phyloP scores from a whole-genome alignment of 768 basidiomycete species.

The Kwoniella mangroviensis region DNA sequence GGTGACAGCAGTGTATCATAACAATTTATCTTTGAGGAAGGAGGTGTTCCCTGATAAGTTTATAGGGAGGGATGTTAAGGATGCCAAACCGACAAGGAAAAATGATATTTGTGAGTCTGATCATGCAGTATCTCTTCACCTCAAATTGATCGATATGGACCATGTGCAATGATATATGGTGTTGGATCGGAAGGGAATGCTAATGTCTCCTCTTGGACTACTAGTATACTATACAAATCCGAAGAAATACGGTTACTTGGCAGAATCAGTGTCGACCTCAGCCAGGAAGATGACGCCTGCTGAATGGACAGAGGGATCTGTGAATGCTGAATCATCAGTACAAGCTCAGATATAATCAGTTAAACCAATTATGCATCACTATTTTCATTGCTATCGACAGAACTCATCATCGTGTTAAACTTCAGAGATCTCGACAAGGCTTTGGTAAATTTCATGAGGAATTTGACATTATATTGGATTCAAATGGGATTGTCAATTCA shows the following conservation, averaged over 20 bases:
- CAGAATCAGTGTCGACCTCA: constrained; percentile 15
- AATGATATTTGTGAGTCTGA: constrained; percentile 74
- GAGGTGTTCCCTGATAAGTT: constrained; percentile 57
- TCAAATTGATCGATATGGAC: not conserved
- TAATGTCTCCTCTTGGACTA: not conserved
- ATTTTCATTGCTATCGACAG: not conserved
- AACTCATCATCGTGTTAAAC: not conserved
- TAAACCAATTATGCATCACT: not conserved
- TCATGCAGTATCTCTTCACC: not conserved
- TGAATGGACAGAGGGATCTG: constrained; percentile 17
- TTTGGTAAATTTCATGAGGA: too few relatives aligned
- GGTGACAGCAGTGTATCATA: constrained; percentile 89
- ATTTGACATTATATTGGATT: not conserved
- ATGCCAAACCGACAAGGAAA: constrained; percentile 82
- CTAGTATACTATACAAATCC: constrained; percentile 56
- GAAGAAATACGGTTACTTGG: constrained; percentile 54
- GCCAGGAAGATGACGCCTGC: constrained; percentile 19
- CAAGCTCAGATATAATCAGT: constrained; percentile 8
- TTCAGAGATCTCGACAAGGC: too few relatives aligned
- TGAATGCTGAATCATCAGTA: not conserved
- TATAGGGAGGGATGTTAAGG: constrained; percentile 69
- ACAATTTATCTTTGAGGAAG: constrained; percentile 75
- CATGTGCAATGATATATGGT: not conserved
- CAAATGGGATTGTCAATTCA: not conserved
- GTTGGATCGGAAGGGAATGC: too few relatives aligned